phyloP scores from a whole-genome alignment of 495 filamentous ascomycete species.

The Podospora bellae-mahoneyi region DNA sequence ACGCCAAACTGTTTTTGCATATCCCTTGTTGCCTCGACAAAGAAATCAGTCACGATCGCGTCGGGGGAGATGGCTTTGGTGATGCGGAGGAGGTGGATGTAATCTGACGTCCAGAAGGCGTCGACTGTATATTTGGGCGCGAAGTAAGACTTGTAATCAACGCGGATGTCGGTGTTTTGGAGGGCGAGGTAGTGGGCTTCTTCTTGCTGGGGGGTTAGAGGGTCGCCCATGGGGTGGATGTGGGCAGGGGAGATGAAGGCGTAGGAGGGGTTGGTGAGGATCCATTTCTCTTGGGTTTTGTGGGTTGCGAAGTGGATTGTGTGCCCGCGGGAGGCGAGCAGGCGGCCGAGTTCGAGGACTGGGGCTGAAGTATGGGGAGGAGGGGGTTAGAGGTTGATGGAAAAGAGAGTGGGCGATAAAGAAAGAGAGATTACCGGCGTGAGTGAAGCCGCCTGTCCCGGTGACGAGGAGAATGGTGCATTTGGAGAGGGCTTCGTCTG shows the following conservation, averaged over 20 bases:
- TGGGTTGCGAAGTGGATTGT: conserved; percentile 40
- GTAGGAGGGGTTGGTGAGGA: conserved; percentile 22
- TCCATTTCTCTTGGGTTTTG: conserved; percentile 36
- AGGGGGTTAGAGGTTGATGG: neutral
- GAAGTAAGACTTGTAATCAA: conserved; percentile 28
- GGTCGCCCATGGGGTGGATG: conserved; percentile 24
- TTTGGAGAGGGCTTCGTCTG: neutral
- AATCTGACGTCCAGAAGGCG: conserved; percentile 41
- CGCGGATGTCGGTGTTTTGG: conserved; percentile 31
- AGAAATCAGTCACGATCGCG: conserved; percentile 41
- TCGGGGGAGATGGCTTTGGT: conserved; percentile 26
- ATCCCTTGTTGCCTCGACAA: conserved; percentile 39
- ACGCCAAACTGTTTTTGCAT: conserved; percentile 33
- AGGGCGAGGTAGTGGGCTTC: conserved; percentile 33
- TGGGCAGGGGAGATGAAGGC: conserved; percentile 23
- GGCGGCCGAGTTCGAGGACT: conserved; percentile 38
- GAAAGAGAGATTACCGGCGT: neutral
- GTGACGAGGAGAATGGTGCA: conserved; percentile 4
- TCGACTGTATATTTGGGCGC: conserved; percentile 36
- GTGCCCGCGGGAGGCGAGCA: conserved; percentile 37
- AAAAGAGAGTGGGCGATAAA: neutral
- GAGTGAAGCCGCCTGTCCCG: conserved; percentile 3
- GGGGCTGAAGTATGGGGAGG: conserved; percentile 21
- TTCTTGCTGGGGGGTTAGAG: conserved; percentile 17
- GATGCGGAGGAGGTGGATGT: conserved; percentile 30